Evolutionary conservation across 192 early-diverging fungal genomes (phyloP).

Genomic region (Entophlyctis luteolus): DNA sequence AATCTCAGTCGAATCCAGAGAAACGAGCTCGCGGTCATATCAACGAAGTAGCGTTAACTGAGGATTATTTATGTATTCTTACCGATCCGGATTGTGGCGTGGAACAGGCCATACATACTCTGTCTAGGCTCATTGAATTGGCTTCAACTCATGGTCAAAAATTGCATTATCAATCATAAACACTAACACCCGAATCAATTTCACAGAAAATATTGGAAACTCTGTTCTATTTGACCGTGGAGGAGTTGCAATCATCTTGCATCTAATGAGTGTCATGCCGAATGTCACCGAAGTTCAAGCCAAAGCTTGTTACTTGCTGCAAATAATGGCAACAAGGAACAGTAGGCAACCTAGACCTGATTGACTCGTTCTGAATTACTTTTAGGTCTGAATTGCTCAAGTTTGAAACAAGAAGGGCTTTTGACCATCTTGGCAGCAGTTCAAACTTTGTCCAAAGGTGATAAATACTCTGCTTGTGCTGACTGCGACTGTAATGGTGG

Average conservation of each 20-base stretch:
- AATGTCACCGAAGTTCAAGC: slow-evolving; percentile 12
- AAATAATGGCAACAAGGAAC: slow-evolving; percentile 23
- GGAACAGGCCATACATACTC: slow-evolving; percentile 25
- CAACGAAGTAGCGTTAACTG: slow-evolving; percentile 29
- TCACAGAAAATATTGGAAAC: slow-evolving; percentile 2
- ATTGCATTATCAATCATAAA: background rate
- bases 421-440: slow-evolving; percentile 17
- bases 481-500: too few species aligned
- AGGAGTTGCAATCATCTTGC: slow-evolving; percentile 28
- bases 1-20: too few species aligned
- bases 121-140: slow-evolving; percentile 28
- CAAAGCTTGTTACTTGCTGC: slow-evolving; percentile 15
- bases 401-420: slow-evolving; percentile 23
- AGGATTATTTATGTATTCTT: slow-evolving; percentile 28
- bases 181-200: background rate
- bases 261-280: slow-evolving; percentile 4
- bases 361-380: background rate
- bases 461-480: too few species aligned
- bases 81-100: slow-evolving; percentile 38
- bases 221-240: slow-evolving; percentile 26
- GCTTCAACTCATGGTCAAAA: slow-evolving; percentile 22
- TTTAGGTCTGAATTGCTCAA: slow-evolving; percentile 20
- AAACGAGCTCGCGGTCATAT: background rate
- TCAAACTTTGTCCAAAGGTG: slow-evolving; percentile 13
- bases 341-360: background rate